Conservation (phyloP, 2,329 filamentous ascomycete genomes). For the Fusarium sambucinum region DNA sequence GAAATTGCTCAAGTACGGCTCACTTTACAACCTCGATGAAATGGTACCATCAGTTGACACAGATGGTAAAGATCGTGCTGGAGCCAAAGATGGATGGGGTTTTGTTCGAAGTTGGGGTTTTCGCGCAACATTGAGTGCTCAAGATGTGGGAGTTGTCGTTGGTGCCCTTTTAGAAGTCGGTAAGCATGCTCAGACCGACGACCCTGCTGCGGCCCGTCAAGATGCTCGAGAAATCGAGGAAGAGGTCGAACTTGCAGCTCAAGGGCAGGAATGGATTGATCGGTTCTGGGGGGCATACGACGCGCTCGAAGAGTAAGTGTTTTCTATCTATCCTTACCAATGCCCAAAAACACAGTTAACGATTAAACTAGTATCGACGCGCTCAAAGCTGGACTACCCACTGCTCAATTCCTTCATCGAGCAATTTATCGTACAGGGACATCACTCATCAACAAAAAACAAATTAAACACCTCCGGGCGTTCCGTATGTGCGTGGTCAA, state of each 20-base stretch:
- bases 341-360: constrained; percentile 5
- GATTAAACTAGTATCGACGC: constrained; percentile 72
- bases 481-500: constrained; percentile 97
- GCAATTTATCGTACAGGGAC: constrained; percentile 95
- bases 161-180: constrained; percentile 95
- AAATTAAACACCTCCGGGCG: constrained; percentile 90
- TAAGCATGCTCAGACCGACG: constrained; percentile 60
- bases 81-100: constrained; percentile 91
- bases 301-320: constrained; percentile 74
- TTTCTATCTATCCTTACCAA: too few species aligned
- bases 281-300: constrained; percentile 81
- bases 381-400: constrained; percentile 80
- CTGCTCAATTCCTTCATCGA: constrained; percentile 88
- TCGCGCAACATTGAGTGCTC: constrained; percentile 92
- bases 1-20: constrained; percentile 90
- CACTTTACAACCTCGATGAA: constrained; percentile 92
- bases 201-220: constrained; percentile 51
- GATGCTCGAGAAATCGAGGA: constrained; percentile 58
- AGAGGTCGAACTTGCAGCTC: constrained; percentile 62
- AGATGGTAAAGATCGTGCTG: constrained; percentile 75
- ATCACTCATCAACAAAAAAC: constrained; percentile 89
- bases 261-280: constrained; percentile 73
- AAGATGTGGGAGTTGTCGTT: constrained; percentile 93
- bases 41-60: constrained; percentile 85
- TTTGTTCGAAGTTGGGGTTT: constrained; percentile 98